Base-by-base conservation (phyloP, 1,284 basidiomycete species). In the Fomitopsis palustris region DNA sequence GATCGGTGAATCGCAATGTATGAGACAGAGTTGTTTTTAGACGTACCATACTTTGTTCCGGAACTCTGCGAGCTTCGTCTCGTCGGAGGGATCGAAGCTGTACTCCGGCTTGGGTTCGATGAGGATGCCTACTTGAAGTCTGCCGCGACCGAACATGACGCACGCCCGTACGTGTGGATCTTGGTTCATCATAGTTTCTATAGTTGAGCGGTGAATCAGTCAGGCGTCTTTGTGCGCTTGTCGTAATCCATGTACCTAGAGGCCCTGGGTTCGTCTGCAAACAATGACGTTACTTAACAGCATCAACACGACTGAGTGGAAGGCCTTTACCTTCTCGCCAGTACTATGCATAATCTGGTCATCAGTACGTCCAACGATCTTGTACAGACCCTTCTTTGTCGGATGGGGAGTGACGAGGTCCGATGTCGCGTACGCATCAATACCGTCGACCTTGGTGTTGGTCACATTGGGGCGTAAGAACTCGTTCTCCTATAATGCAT, bases 281-380 rank as follows among this genome's bases (percentile, higher is more conserved):
- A 37, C 12, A 3, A 14, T 17, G 6, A 16, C 21, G 45, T 47
- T 25, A 47, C 25, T 16, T 16, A 29, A 25, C 17, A 29, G n/a
- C n/a, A n/a, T n/a, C n/a, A n/a, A n/a, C n/a, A n/a, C n/a, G n/a
- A n/a, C n/a, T n/a, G n/a, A n/a, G n/a, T n/a, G n/a, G n/a, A n/a
- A n/a, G n/a, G n/a, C n/a, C n/a, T n/a, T 4, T 35, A 79, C 79
- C 74, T 83, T 83, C 64, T 83, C 81, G 8, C 81, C 81, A 5
- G 77, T 81, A 16, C 71, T 75, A 53, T 79, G 76, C 64, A 82
- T 80, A 39, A 84, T 78, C 63, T 82, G 81, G 62, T 83, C 81
- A 59, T 84, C 81, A 7, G 70, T 69, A 10, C 82, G 72, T 0
- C 82, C 81, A 39, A 69, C 72, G n/a, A 81, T 68, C 61, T 75